A percentile compares a stretch with the other conserved stretches of the same genome.
Conservation (phyloP, 106 monocot species). For the Phalaenopsis equestris region DNA sequence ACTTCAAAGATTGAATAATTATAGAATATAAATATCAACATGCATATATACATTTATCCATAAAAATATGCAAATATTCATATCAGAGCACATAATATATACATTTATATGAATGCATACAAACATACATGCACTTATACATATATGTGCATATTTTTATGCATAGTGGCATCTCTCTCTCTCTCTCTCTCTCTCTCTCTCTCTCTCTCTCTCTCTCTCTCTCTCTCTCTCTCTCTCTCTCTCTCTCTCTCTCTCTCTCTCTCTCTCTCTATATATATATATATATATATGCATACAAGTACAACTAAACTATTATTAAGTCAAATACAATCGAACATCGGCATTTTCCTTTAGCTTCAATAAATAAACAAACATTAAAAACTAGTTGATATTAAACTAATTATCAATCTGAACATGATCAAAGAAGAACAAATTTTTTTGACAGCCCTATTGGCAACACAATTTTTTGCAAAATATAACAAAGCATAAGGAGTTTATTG, state of each 20-base stretch:
- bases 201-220: too few species aligned
- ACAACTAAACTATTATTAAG: not conserved
- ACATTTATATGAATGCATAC: not conserved
- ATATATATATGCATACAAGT: too few species aligned
- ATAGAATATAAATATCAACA: not conserved
- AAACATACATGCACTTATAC: not conserved
- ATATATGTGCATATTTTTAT: not conserved
- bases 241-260: too few species aligned
- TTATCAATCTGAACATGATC: not conserved
- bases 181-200: too few species aligned
- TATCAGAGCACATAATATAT: not conserved
- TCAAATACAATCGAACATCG: not conserved
- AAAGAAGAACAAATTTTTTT: not conserved
- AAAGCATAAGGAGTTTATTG: not conserved
- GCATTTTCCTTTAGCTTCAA: not conserved
- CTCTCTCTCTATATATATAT: too few species aligned
- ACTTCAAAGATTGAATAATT: not conserved
- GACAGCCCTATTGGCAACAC: not conserved
- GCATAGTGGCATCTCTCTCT: too few species aligned
- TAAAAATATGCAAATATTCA: too few species aligned
- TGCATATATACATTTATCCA: not conserved
- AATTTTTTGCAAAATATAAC: not conserved
- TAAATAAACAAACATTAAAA: not conserved
- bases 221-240: too few species aligned
- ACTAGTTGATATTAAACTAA: not conserved